A percentile compares a stretch with the other conserved stretches of the same genome.
These are phyloP conservation scores for Perkinsus chesapeaki DNA, from an alignment of 169 alveolate species.

Conservation along the genomic window DNA sequence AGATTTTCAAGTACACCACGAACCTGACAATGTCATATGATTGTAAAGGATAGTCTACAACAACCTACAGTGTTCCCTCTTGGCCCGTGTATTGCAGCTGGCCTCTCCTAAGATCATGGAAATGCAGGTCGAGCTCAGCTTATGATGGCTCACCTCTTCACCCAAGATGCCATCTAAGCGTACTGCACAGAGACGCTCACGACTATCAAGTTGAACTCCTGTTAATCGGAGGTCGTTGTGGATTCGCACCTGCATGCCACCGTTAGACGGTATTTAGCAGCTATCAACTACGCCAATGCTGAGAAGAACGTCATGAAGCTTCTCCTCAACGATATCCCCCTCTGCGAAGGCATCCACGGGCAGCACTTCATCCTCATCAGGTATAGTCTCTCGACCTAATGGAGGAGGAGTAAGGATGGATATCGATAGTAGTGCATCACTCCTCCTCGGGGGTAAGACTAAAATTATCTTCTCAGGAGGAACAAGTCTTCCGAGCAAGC, in stretches of 20 bases:
- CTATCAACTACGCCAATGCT: neutral
- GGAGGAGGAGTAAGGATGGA: neutral
- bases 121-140: neutral
- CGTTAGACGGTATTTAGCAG: neutral
- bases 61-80: neutral
- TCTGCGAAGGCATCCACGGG: neutral
- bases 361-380: neutral
- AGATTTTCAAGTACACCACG: neutral
- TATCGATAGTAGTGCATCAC: neutral
- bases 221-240: neutral
- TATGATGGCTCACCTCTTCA: neutral
- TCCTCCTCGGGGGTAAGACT: conserved; percentile 19
- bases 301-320: neutral
- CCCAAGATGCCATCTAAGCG: neutral
- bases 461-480: conserved; percentile 21
- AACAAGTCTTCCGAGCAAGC: conserved; percentile 14
- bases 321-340: neutral
- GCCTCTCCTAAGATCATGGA: neutral
- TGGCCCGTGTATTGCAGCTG: neutral
- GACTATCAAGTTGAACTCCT: neutral
- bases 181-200: neutral
- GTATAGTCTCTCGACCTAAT: neutral
- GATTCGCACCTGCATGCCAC: neutral
- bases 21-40: neutral
- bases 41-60: neutral